Evolutionary conservation across 495 filamentous ascomycete species (phyloP).

Genomic region (Trichoderma gamsii): DNA sequence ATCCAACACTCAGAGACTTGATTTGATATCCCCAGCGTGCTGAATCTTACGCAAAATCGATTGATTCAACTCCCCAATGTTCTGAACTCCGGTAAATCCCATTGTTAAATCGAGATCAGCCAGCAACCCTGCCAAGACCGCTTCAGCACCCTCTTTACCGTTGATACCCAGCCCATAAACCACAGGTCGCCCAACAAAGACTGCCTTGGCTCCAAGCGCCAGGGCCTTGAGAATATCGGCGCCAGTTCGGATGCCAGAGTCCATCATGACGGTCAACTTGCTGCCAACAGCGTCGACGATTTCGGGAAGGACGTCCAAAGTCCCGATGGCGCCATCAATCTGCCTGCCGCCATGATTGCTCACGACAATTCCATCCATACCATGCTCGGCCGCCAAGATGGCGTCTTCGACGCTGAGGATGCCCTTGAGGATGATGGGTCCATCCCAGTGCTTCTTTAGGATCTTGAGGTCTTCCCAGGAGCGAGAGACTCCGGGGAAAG

Average conservation of each 20-base stretch:
- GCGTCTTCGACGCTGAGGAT: conserved; percentile 34
- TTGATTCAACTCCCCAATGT: conserved; percentile 46
- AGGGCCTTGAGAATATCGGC: conserved; percentile 47
- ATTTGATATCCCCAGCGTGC: conserved; percentile 48
- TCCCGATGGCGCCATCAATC: conserved; percentile 39
- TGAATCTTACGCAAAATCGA: conserved; percentile 46
- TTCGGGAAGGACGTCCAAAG: conserved; percentile 39
- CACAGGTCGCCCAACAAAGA: conserved; percentile 46
- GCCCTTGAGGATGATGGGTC: conserved; percentile 49
- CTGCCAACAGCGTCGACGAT: conserved; percentile 45
- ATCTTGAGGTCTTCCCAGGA: conserved; percentile 54
- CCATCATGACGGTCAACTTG: conserved; percentile 40
- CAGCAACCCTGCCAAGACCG: conserved; percentile 50
- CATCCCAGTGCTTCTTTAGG: conserved; percentile 54
- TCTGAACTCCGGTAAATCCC: conserved; percentile 50
- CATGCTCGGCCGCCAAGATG: conserved; percentile 27
- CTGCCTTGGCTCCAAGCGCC: conserved; percentile 47
- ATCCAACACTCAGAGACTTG: conserved; percentile 17
- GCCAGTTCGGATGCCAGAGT: conserved; percentile 44
- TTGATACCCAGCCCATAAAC: conserved; percentile 45
- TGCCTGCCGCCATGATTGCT: conserved; percentile 41
- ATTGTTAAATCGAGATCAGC: conserved; percentile 58
- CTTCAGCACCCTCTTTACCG: conserved; percentile 52
- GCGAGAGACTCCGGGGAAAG: conserved; percentile 47
- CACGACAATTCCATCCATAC: conserved; percentile 34